Evolutionary conservation across 176 grass and related monocot species (phyloP), one percentile per base, ranked within the genome.

Genomic region (Miscanthus lutarioriparius): DNA sequence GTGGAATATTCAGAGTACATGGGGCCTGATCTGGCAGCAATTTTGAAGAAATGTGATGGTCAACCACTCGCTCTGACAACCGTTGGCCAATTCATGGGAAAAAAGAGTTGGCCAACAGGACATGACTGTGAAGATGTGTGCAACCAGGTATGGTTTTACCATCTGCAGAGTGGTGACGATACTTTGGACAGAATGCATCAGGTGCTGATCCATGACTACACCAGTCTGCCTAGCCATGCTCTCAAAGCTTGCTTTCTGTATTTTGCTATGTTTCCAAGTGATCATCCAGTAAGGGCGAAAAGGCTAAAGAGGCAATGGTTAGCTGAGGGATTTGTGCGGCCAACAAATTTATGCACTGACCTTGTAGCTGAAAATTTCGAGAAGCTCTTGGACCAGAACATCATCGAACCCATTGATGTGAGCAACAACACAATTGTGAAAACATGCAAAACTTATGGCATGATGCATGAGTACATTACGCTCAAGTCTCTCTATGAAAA

Each of bases 21-120:
- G 3, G 3, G 39, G 36, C 67, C 36, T 4, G 36, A 70, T 70
- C 23, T 19, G 11, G 10, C 36, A 70, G 67, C 9, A 6, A 70
- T 70, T 70, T 70, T 70, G 10, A 70, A 70, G 35, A 70, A 70
- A 70, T 70, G 67, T 70, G 67, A 70, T 23, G 67, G 67, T 70
- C 67, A 70, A n/a, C 36, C 67, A 70, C 67, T 70, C 39, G 67
- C 67, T 40, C 67, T 70, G 67, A 40, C 36, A 23, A 40, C 67
- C 5, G 36, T 70, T 13, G 67, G 67, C 4, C 1, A 70, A 2
- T 70, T 70, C 2, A 40, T 62, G 58, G n/a, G n/a, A 62, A 62
- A 62, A 62, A 62, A 62, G 58, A 26, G 58, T 25, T 62, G 58
- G 58, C 58, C 58, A 19, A 62, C 58, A 62, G 58, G 58, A 62